Percentiles rank a stretch among this genome's conserved stretches.
Evolutionary conservation across 1,284 basidiomycete species (phyloP).

Genomic region (Agroathelia rolfsii): DNA sequence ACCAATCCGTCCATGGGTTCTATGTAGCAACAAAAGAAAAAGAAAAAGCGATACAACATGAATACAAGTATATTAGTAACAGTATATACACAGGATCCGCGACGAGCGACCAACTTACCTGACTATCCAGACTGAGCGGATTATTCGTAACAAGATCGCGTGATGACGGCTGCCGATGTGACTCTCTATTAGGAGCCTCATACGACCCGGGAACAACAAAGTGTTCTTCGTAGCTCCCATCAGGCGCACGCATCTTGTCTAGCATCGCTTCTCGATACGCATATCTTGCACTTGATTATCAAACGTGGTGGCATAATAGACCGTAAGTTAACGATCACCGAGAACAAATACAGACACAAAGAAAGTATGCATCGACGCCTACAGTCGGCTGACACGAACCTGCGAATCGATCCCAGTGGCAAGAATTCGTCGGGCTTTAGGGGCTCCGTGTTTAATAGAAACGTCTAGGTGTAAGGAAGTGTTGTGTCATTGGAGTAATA

Average conservation of each 20-base stretch:
- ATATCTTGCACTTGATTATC: no score
- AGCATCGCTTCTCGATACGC: slow-evolving; percentile 42
- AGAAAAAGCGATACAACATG: slow-evolving; percentile 5
- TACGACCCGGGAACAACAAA: slow-evolving; percentile 43
- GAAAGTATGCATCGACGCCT: no score
- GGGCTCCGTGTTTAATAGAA: slow-evolving; percentile 47
- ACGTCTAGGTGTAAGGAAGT: slow-evolving; percentile 33
- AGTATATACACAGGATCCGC: slow-evolving; percentile 3
- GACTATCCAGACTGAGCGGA: slow-evolving; percentile 76
- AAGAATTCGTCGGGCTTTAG: slow-evolving; percentile 38
- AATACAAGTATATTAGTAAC: slow-evolving; percentile 2
- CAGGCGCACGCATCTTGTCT: slow-evolving; percentile 66
- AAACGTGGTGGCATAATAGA: slow-evolving; percentile 34
- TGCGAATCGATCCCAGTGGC: no score
- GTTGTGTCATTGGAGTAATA: slow-evolving; percentile 6
- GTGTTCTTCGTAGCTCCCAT: slow-evolving; percentile 66
- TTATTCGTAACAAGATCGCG: slow-evolving; percentile 73
- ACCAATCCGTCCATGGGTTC: slow-evolving; percentile 94
- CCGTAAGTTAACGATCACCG: slow-evolving; percentile 29
- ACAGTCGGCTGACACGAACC: no score
- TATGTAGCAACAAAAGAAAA: slow-evolving; percentile 24
- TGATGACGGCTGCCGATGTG: slow-evolving; percentile 24
- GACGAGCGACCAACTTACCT: slow-evolving; percentile 34
- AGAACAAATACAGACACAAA: no score
- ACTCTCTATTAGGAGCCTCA: slow-evolving; percentile 26